phyloP scores from a whole-genome alignment of 306 rosid species.

The Ziziphus jujuba region DNA sequence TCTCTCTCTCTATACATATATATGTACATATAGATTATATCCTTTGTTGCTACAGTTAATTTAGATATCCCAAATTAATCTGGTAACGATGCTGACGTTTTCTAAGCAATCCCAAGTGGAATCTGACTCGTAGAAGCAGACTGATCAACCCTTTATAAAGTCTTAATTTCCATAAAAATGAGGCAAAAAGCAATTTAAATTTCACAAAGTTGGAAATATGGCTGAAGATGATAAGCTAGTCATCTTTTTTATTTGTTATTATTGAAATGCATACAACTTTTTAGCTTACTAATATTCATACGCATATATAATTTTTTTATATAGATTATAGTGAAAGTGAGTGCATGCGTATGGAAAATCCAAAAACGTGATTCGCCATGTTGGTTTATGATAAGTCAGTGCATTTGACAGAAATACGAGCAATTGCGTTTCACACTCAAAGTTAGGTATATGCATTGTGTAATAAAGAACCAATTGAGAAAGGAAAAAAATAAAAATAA shows the following conservation, averaged over 20 bases:
- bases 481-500: too few species aligned
- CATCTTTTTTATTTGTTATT: neutral
- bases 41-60: neutral
- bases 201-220: slow-evolving; percentile 31
- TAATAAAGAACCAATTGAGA: neutral
- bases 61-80: slow-evolving; percentile 28
- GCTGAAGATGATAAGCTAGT: slow-evolving; percentile 26
- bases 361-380: slow-evolving; percentile 33
- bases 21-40: neutral
- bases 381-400: slow-evolving; percentile 67
- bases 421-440: slow-evolving; percentile 65
- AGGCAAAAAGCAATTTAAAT: too few species aligned
- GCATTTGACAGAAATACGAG: slow-evolving; percentile 56
- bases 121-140: slow-evolving; percentile 60
- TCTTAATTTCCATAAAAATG: too few species aligned
- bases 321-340: slow-evolving; percentile 27
- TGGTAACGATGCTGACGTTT: slow-evolving; percentile 39
- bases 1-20: too few species aligned
- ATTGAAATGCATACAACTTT: slow-evolving; percentile 7
- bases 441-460: slow-evolving; percentile 16
- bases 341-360: slow-evolving; percentile 49
- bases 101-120: slow-evolving; percentile 42
- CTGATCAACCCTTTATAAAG: too few species aligned
- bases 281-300: slow-evolving; percentile 16
- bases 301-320: neutral